Conservation (phyloP, 2,329 filamentous ascomycete species). For the Akanthomyces dipterigenus region DNA sequence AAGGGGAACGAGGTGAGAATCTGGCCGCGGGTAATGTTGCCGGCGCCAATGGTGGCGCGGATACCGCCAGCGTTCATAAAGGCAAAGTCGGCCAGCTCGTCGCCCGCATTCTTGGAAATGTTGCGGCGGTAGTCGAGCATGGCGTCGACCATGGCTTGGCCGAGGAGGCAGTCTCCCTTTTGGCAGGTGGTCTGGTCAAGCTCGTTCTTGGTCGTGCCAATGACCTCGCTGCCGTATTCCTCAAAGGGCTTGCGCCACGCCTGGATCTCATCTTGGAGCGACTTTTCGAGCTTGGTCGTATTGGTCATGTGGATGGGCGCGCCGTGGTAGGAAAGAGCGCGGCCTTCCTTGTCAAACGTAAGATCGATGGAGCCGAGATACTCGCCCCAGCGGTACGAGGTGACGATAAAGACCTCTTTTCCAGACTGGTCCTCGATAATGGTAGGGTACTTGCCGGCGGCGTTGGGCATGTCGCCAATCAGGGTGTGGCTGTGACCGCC, state of each 20-base stretch:
- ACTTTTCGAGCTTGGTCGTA: conserved; percentile 48
- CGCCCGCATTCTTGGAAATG: conserved; percentile 29
- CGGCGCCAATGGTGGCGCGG: conserved; percentile 54
- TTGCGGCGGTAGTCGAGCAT: conserved; percentile 55
- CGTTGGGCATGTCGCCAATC: conserved; percentile 51
- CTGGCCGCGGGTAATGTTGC: conserved; percentile 55
- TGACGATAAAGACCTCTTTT: conserved; percentile 63
- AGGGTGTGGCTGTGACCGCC: conserved; percentile 56
- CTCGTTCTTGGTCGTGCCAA: conserved; percentile 47
- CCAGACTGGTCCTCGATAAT: conserved; percentile 54
- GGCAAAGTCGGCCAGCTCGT: conserved; percentile 44
- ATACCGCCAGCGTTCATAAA: conserved; percentile 59
- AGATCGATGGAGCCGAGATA: conserved; percentile 63
- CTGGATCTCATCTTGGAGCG: conserved; percentile 50
- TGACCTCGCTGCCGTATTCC: conserved; percentile 48
- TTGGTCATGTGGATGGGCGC: conserved; percentile 60
- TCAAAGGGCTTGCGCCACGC: conserved; percentile 56
- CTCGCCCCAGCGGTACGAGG: conserved; percentile 62
- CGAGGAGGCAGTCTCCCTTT: conserved; percentile 49
- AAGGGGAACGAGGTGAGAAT: conserved; percentile 61
- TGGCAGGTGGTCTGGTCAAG: conserved; percentile 56
- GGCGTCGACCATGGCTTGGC: conserved; percentile 50
- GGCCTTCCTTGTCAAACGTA: conserved; percentile 53
- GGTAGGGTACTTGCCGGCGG: conserved; percentile 57
- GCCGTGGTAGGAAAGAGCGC: conserved; percentile 55